These are phyloP conservation scores for Suillus tomentosus DNA, from an alignment of 768 basidiomycete genomes.

Conservation along the genomic window DNA sequence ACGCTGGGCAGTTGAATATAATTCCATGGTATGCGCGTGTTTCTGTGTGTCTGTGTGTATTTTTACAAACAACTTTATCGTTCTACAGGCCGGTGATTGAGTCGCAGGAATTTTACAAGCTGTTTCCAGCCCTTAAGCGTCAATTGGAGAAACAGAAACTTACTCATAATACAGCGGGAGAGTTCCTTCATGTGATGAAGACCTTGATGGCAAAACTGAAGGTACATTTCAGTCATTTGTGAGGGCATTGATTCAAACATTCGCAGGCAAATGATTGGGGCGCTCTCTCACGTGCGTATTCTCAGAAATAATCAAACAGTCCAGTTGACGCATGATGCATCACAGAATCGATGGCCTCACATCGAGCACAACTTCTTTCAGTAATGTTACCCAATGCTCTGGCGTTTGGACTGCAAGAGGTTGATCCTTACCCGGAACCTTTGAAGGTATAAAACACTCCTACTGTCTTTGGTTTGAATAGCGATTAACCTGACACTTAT, in stretches of 20 bases:
- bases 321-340: not conserved
- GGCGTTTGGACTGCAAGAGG: conserved; percentile 46
- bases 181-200: conserved; percentile 60
- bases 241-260: not conserved
- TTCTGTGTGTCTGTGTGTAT: too few relatives aligned
- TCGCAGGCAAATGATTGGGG: conserved; percentile 65
- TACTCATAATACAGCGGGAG: conserved; percentile 52
- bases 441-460: conserved; percentile 43
- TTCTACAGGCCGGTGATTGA: conserved; percentile 57
- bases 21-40: conserved; percentile 52
- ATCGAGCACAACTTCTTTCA: conserved; percentile 46
- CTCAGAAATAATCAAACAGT: not conserved
- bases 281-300: conserved; percentile 55
- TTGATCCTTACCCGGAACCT: conserved; percentile 46
- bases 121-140: conserved; percentile 51
- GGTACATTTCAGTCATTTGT: conserved; percentile 30
- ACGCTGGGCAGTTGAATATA: conserved; percentile 55
- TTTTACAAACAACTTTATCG: not conserved
- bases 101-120: conserved; percentile 57
- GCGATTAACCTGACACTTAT: not conserved
- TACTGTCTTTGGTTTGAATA: not conserved
- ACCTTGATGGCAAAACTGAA: conserved; percentile 70
- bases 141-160: conserved; percentile 48
- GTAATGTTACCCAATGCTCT: conserved; percentile 49
- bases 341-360: conserved; percentile 50